A percentile compares a stretch with the other conserved stretches of the same genome.
Conservation (phyloP, 176 grass and related monocot species). For the Neostapfia colusana region DNA sequence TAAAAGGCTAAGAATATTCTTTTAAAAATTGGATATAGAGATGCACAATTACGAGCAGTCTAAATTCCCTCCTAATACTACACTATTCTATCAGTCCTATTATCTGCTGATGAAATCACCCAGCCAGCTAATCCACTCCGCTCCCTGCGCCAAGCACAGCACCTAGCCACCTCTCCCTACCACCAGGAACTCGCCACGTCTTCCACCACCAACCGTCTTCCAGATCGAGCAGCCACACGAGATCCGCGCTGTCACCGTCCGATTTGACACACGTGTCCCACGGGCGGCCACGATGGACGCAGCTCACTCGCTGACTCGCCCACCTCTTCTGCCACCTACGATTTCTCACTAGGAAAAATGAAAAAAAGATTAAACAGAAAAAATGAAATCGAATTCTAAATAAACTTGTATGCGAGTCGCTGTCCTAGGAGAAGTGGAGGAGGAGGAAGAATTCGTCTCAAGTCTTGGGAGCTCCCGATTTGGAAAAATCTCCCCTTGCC, state of each 20-base stretch:
- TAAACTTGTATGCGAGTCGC: background rate
- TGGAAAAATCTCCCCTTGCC: constrained; percentile 20
- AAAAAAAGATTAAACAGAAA: background rate
- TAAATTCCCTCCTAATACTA: background rate
- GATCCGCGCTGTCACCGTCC: background rate
- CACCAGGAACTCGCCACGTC: background rate
- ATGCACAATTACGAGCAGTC: no score
- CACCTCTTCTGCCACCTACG: background rate
- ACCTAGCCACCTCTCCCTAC: background rate
- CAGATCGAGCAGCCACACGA: background rate
- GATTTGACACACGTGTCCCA: background rate
- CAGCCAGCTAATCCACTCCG: background rate
- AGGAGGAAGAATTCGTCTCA: constrained; percentile 29
- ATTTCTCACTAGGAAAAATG: background rate
- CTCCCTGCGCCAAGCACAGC: background rate
- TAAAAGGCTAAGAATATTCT: no score
- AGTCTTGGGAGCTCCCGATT: constrained; percentile 1
- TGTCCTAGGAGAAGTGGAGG: background rate
- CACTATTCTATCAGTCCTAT: background rate
- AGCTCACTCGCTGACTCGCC: background rate
- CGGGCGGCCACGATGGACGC: background rate
- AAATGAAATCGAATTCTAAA: background rate
- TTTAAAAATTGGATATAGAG: no score
- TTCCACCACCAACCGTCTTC: background rate
- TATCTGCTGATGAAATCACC: background rate